Percentiles rank a stretch among this genome's conserved stretches.
These are phyloP conservation scores for Pseudogymnoascus sp. DNA, from an alignment of 2,329 filamentous ascomycete species.

Conservation along the genomic window DNA sequence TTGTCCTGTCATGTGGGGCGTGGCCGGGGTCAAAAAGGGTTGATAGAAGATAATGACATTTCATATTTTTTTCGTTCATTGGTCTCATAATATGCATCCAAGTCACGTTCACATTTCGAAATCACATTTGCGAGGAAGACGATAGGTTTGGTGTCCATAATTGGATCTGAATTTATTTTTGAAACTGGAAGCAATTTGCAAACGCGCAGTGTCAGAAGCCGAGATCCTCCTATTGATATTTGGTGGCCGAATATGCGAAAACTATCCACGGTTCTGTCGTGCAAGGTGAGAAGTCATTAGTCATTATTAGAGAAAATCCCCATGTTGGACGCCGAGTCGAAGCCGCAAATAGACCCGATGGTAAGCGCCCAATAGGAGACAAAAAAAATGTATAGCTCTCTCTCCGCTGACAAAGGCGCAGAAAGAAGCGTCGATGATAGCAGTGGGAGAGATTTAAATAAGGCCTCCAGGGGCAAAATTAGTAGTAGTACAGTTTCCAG, in stretches of 20 bases:
- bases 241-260: not conserved
- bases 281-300: no score
- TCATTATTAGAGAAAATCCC: not conserved
- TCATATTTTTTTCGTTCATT: not conserved
- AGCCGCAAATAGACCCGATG: not conserved
- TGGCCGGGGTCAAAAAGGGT: not conserved
- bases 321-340: not conserved
- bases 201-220: not conserved
- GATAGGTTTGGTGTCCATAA: not conserved
- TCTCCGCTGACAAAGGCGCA: not conserved
- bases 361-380: not conserved
- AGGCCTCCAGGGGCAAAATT: not conserved
- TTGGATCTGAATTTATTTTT: not conserved
- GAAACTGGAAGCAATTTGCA: not conserved
- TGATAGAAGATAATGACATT: constrained; percentile 8
- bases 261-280: no score
- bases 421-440: not conserved
- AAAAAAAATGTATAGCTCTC: not conserved
- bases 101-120: not conserved
- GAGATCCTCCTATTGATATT: not conserved
- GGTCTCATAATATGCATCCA: not conserved
- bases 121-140: no score
- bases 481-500: not conserved
- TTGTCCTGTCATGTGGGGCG: not conserved
- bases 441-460: not conserved